Evolutionary conservation across 2,329 filamentous ascomycete species (phyloP).

Genomic region (Fusarium nisikadoi): DNA sequence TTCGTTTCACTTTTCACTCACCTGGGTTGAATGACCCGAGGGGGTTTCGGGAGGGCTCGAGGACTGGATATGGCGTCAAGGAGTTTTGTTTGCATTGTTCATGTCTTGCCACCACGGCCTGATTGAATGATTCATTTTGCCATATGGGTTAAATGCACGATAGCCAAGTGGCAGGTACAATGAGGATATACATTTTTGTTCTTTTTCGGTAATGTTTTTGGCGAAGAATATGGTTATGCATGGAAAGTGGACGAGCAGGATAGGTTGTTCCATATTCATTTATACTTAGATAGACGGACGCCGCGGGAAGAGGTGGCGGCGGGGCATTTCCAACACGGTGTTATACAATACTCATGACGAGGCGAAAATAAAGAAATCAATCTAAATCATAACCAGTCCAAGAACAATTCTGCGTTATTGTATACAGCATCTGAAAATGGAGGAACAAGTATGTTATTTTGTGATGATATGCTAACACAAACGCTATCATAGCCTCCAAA

Average conservation of each 20-base stretch:
- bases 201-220: constrained; percentile 5
- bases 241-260: constrained; percentile 10
- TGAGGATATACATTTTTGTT: constrained; percentile 14
- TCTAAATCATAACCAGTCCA: neutral
- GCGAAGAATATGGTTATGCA: neutral
- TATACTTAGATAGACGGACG: constrained; percentile 24
- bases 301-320: constrained; percentile 4
- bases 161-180: neutral
- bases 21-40: neutral
- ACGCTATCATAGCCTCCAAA: constrained; percentile 4
- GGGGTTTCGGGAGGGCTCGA: neutral
- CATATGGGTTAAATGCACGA: neutral
- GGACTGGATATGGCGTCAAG: constrained; percentile 29
- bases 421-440: neutral
- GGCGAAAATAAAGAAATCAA: constrained; percentile 3
- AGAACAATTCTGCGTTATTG: neutral
- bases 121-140: constrained; percentile 2
- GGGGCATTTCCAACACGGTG: constrained; percentile 11
- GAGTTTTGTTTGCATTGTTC: constrained; percentile 17
- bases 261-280: constrained; percentile 5
- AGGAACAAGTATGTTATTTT: constrained; percentile 2
- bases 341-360: constrained; percentile 7
- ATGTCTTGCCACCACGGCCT: constrained; percentile 4
- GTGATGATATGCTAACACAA: neutral
- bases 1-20: neutral